These are phyloP conservation scores for Pythium scleroteichum DNA, from an alignment of 352 stramenopile genomes.

Conservation along the genomic window DNA sequence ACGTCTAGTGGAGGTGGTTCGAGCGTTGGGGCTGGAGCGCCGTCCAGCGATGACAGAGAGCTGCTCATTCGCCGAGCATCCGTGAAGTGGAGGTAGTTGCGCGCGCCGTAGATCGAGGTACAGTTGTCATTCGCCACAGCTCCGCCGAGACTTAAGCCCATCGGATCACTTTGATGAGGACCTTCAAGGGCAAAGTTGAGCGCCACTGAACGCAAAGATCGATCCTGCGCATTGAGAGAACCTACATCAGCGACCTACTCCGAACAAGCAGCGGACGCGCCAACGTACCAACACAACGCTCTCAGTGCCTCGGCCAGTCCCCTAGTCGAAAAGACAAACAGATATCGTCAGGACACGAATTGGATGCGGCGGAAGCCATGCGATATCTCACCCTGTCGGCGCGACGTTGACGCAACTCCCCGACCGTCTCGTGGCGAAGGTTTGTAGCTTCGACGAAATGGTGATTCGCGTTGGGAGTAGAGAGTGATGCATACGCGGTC, in stretches of 20 bases:
- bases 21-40: constrained; percentile 27
- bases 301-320: constrained; percentile 35
- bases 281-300: constrained; percentile 48
- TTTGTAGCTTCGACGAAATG: constrained; percentile 11
- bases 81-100: constrained; percentile 25
- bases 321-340: constrained; percentile 20
- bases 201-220: constrained; percentile 57
- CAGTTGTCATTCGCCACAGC: constrained; percentile 27
- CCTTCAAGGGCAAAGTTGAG: constrained; percentile 32
- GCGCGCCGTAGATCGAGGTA: constrained; percentile 24
- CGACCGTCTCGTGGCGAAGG: not conserved
- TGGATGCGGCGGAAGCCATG: not conserved
- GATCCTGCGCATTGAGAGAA: constrained; percentile 37
- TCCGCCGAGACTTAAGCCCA: constrained; percentile 7
- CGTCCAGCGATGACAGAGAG: constrained; percentile 30
- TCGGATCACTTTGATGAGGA: constrained; percentile 1
- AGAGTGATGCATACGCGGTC: constrained; percentile 48
- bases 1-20: constrained; percentile 56
- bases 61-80: constrained; percentile 22
- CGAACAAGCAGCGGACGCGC: not conserved
- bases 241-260: not conserved
- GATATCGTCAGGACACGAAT: not conserved
- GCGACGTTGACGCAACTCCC: constrained; percentile 10
- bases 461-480: constrained; percentile 35
- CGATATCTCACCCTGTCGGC: constrained; percentile 6